Evolutionary conservation across 108 stramenopile species (phyloP), one percentile per base, ranked within the genome.

Genomic region (Seminavis robusta): DNA sequence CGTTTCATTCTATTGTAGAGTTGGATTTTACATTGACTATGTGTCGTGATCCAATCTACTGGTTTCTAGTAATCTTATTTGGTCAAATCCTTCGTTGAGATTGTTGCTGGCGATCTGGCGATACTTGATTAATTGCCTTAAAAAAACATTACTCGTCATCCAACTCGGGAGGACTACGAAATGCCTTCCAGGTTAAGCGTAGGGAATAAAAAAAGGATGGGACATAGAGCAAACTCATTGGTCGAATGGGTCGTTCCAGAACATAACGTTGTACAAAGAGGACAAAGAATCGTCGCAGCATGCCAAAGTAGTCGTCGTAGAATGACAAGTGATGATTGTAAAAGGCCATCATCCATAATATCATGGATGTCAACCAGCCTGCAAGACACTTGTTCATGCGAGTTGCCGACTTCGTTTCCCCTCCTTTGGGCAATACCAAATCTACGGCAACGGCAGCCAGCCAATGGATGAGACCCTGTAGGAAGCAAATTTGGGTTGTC

Each of bases 401-500:
- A n/a, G 43, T 40, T 34, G 80, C 72, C 32, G 33, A 33, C 17
- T 16, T 36, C 0, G 47, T 56, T 47, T 76, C 80, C 1, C 11
- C 39, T 15, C 34, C 39, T 32, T 62, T 54, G 5, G 65, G 72
- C 16, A 80, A 24, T 9, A 61, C 11, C 11, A 73, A 43, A 28
- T 79, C 68, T 3, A 70, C 33, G 2, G 68, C 69, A 1, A 77
- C 71, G 25, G 67, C 57, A 8, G 41, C 75, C 21, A 81, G 36
- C 80, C 80, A 81, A 40, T 76, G 41, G 21, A 81, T 43, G 10
- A 81, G 48, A 10, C 80, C 80, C 45, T 81, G 75, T 11, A 81
- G 52, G 36, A 81, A 81, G 16, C 56, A 48, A n/a, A 76, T 57
- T 37, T 59, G 71, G 5, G 59, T 62, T 0, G 75, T 65, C 57